These are phyloP conservation scores for Panicum hallii DNA, from an alignment of 202 grass and related monocot genomes.

Conservation along the genomic window DNA sequence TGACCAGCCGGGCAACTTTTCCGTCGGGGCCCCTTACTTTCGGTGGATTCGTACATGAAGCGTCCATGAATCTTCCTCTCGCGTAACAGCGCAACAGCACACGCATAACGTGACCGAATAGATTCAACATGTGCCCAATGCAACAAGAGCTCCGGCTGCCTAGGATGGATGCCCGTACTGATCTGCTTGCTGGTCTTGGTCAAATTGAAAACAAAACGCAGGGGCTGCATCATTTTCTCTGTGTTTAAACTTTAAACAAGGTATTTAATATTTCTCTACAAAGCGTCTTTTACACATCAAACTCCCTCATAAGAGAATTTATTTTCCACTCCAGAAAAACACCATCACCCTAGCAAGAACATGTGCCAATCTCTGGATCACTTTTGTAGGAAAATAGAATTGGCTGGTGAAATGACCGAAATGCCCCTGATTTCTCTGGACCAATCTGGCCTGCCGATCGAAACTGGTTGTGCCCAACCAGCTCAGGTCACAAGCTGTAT, in stretches of 20 bases:
- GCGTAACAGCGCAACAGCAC: neutral
- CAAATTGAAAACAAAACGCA: neutral
- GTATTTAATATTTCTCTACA: neutral
- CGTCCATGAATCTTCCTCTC: constrained; percentile 50
- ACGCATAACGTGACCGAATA: constrained; percentile 31
- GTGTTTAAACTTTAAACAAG: neutral
- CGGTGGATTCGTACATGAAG: constrained; percentile 39
- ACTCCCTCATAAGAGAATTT: neutral
- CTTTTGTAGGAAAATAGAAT: neutral
- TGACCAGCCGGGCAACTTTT: constrained; percentile 19
- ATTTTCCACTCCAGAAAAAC: neutral
- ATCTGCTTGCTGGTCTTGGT: no score
- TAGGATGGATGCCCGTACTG: constrained; percentile 38
- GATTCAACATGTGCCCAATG: neutral
- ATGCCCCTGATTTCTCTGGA: no score
- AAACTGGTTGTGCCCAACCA: neutral
- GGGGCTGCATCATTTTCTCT: neutral
- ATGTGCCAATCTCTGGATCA: neutral
- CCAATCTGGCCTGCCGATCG: neutral
- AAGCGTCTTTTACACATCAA: neutral
- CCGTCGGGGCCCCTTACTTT: neutral
- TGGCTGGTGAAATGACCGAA: no score
- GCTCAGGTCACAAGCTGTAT: neutral
- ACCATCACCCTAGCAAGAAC: neutral
- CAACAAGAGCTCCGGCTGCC: constrained; percentile 1